Evolutionary conservation across 2,329 filamentous ascomycete species (phyloP).

Genomic region (Epichloe gansuensis): DNA sequence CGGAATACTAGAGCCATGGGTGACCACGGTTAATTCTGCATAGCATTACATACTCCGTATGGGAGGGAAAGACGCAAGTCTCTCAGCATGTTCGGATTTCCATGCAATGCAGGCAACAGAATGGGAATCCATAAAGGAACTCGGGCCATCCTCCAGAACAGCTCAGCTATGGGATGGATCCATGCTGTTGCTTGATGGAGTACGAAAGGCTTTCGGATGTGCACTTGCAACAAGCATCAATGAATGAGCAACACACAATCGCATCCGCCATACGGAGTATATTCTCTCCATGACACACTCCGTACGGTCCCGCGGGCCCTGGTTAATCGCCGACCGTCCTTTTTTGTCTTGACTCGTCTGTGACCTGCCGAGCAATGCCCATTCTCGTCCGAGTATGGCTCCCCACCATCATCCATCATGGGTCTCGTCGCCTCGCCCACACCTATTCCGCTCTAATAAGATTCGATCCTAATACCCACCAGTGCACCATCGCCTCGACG

Average conservation of each 20-base stretch:
- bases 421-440: conserved; percentile 1
- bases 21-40: background rate
- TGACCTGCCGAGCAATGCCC: conserved; percentile 3
- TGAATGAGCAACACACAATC: background rate
- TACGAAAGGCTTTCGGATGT: background rate
- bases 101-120: background rate
- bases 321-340: conserved; percentile 4
- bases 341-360: conserved; percentile 2
- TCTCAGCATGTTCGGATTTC: background rate
- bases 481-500: conserved; percentile 3
- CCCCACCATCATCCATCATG: conserved; percentile 1
- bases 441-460: conserved; percentile 5
- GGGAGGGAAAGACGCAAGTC: background rate
- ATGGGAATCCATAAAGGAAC: background rate
- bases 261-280: background rate
- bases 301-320: background rate
- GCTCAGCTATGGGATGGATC: background rate
- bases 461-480: conserved; percentile 9
- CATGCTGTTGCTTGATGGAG: background rate
- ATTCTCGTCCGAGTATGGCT: conserved; percentile 6
- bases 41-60: background rate
- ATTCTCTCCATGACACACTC: background rate
- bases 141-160: background rate
- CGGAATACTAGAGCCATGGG: background rate
- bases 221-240: background rate